phyloP scores from a whole-genome alignment of 106 monocot species.

The Amphibolis antarctica region DNA sequence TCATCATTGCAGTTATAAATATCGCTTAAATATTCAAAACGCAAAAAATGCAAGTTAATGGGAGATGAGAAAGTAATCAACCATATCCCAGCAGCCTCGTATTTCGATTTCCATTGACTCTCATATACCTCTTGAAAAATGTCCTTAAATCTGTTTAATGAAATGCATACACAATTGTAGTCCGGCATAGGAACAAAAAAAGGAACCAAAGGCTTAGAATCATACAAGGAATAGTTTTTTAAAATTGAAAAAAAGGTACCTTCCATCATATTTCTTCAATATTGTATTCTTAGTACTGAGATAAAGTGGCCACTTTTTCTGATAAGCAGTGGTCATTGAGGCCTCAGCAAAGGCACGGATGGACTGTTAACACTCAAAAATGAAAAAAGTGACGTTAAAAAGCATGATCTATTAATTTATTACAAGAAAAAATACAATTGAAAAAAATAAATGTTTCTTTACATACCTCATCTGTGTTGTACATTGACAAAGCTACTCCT shows the following conservation, averaged over 20 bases:
- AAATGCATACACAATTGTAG: neutral
- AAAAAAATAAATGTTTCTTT: neutral
- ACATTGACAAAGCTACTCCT: conserved; percentile 89
- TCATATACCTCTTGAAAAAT: conserved; percentile 97
- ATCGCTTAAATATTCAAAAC: neutral
- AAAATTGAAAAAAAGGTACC: conserved; percentile 21
- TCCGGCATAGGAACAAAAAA: too few species aligned
- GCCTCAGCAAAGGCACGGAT: conserved; percentile 89
- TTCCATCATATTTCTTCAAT: conserved; percentile 95
- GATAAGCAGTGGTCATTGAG: conserved; percentile 84
- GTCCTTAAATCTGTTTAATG: conserved; percentile 73
- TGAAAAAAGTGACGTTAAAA: neutral
- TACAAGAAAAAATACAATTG: neutral
- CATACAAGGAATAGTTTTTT: too few species aligned
- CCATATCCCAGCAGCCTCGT: conserved; percentile 91
- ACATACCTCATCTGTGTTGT: conserved; percentile 93
- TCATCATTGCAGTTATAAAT: conserved; percentile 1
- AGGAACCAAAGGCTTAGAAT: too few species aligned
- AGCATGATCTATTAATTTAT: neutral
- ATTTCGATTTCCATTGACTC: conserved; percentile 65
- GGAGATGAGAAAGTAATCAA: conserved; percentile 9
- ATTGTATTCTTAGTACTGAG: conserved; percentile 99
- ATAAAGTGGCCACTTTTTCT: conserved; percentile 93
- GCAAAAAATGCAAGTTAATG: neutral
- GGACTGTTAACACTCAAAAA: conserved; percentile 33